Base-by-base conservation (phyloP, 2,329 filamentous ascomycete species). In the Penicillium sp. region DNA sequence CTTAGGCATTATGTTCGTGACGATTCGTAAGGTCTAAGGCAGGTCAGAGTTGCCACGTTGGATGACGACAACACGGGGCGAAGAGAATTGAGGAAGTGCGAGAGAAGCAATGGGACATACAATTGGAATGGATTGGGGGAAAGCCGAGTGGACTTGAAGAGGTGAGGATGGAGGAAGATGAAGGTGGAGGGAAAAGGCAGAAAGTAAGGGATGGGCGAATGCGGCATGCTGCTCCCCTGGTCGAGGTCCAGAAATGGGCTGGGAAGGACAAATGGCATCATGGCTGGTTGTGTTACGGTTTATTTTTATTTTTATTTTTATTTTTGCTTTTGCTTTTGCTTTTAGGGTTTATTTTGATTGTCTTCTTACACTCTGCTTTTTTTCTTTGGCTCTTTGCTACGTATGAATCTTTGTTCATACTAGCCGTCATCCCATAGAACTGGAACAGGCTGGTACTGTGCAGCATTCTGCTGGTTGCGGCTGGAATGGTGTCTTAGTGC, bases 1-100 rank as follows among this genome's bases (percentile, higher is more conserved):
- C 64, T 71, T 72, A 31, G 67, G 29, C 69, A 72, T 71, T 51
- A 43, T 69, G 64, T 19, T 59, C 40, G 54, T 54, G 36, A 52
- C 31, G 44, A 50, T 52, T 56, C 39, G 55, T 58, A 43, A 36
- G 42, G 40, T 43, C 24, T 55, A 48, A 8, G 37, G 34, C 48
- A 24, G 31, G 57, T 65, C 39, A 62, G 53, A 50, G 50, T 48
- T 43, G 42, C 21, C 49, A 55, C 56, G 52, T 45, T 44, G 23
- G 49, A 60, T 56, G 55, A 59, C 49, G 56, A 58, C 48, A 54
- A 49, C 21, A 23, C 50, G 42, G 40, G 39, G 39, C 16, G 44
- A 23, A 29, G 33, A 13, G 49, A 16, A 48, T 26, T 28, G 33
- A 16, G 21, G 23, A n/a, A 21, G 5, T 6, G 2, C n/a, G 19